Conservation (phyloP, 2,329 filamentous ascomycete genomes). For the Penicillium sp. region DNA sequence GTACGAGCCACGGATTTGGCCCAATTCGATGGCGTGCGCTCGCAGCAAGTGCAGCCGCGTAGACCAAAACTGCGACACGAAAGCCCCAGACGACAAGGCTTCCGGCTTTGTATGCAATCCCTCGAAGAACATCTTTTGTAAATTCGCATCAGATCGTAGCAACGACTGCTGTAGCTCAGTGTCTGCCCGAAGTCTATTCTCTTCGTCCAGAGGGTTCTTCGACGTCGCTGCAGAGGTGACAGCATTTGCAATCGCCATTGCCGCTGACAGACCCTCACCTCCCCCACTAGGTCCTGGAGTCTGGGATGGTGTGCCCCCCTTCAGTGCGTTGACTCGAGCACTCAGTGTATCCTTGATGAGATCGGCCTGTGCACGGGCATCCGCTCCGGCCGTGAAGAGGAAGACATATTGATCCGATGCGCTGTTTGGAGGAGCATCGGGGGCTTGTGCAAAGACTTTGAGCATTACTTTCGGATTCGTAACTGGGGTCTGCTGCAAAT, state of each 20-base stretch:
- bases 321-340: constrained; percentile 66
- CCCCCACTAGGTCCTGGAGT: constrained; percentile 34
- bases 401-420: constrained; percentile 71
- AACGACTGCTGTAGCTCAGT: constrained; percentile 82
- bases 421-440: constrained; percentile 34
- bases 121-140: constrained; percentile 84
- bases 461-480: constrained; percentile 87
- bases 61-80: constrained; percentile 93
- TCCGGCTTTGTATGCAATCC: constrained; percentile 78
- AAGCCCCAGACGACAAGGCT: constrained; percentile 72
- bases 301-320: constrained; percentile 47
- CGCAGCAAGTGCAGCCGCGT: constrained; percentile 80
- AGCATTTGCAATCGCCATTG: constrained; percentile 75
- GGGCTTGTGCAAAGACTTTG: constrained; percentile 75
- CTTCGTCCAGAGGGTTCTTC: constrained; percentile 70
- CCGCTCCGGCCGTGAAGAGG: constrained; percentile 73
- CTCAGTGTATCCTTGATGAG: constrained; percentile 78
- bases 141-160: constrained; percentile 69
- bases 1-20: constrained; percentile 83
- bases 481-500: constrained; percentile 92
- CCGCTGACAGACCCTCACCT: constrained; percentile 54
- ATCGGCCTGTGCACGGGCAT: constrained; percentile 79
- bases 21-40: constrained; percentile 82
- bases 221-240: constrained; percentile 49
- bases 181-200: constrained; percentile 71